phyloP scores from a whole-genome alignment of 345 rosid species.

The Psidium friedrichsthalianum region DNA sequence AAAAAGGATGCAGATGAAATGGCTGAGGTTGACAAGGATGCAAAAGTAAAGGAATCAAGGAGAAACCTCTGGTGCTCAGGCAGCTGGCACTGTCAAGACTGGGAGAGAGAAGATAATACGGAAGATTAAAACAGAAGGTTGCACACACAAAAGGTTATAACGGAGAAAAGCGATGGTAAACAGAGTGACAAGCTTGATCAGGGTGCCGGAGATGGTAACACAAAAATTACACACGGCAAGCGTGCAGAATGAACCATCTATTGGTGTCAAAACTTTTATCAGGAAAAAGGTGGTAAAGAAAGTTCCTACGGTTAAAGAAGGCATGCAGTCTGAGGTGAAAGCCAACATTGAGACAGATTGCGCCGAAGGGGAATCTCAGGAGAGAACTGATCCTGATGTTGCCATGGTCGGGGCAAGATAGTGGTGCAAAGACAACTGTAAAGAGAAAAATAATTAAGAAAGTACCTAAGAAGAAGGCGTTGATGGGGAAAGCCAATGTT shows the following conservation, averaged over 20 bases:
- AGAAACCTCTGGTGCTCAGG: slow-evolving; percentile 26
- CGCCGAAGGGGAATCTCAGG: slow-evolving; percentile 37
- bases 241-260: slow-evolving; percentile 32
- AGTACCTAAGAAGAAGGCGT: slow-evolving; percentile 68
- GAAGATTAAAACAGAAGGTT: slow-evolving; percentile 54
- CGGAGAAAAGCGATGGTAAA: slow-evolving; percentile 21
- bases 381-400: slow-evolving; percentile 23
- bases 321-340: slow-evolving; percentile 22
- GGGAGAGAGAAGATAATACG: slow-evolving; percentile 72
- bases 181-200: slow-evolving; percentile 28
- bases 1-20: slow-evolving; percentile 16
- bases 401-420: slow-evolving; percentile 19
- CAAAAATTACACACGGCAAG: slow-evolving; percentile 23
- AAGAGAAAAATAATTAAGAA: slow-evolving; percentile 75
- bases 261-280: slow-evolving; percentile 34
- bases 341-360: slow-evolving; percentile 19
- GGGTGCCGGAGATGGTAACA: slow-evolving; percentile 27
- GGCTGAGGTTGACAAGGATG: slow-evolving; percentile 17
- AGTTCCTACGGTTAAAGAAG: slow-evolving; percentile 24
- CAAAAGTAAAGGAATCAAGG: slow-evolving; percentile 24
- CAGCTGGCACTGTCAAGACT: slow-evolving; percentile 28
- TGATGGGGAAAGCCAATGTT: slow-evolving; percentile 18
- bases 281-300: slow-evolving; percentile 45
- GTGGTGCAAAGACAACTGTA: slow-evolving; percentile 37
- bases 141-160: slow-evolving; percentile 30